Base-by-base conservation (phyloP, 2,329 filamentous ascomycete genomes). In the Sporothrix mexicana region DNA sequence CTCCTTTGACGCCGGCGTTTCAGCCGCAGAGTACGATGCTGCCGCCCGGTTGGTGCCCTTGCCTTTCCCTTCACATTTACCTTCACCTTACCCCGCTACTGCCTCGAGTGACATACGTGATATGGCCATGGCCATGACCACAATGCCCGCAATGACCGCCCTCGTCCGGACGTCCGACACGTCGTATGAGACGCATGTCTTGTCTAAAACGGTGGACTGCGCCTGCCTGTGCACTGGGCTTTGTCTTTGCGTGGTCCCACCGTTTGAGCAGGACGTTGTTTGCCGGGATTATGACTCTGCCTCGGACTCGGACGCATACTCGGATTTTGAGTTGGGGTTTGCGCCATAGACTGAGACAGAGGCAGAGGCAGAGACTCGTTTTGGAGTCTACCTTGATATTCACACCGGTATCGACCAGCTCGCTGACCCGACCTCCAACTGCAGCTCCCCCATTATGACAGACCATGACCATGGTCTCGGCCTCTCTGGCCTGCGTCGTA, bases 381-480 rank as follows among this genome's bases (percentile, higher is more conserved):
- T 36, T 36, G 30, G 30, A 36, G 30, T 36, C 7, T 36, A 36
- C 30, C 30, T 36, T 36, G 30, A 36, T 7, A 36, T 36, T 36
- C 7, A 36, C 30, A 36, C 30, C 30, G 30, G 30, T 36, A 36
- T 10, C 61, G 55, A 66, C 69, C 30, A 23, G 4, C 23, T 17
- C 64, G 61, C 68, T 70, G 41, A 70, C 68, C 20, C 53, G 6
- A 15, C 53, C 69, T 72, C 75, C 75, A 71, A 74, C 76, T 74
- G 71, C 81, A 97, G 93, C 85, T 93, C 93, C 79, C 90, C 94
- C 79, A 88, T 97, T 80, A 88, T 97, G 80, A 87, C 90, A 76
- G 94, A 95, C 82, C 93, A 95, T 83, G 94, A 97, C 79, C 93
- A 96, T 86, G 93, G 93, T 77, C 84, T 96, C 75, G 93, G 93